phyloP scores from a whole-genome alignment of 345 rosid species.

The Citrus reticulata region DNA sequence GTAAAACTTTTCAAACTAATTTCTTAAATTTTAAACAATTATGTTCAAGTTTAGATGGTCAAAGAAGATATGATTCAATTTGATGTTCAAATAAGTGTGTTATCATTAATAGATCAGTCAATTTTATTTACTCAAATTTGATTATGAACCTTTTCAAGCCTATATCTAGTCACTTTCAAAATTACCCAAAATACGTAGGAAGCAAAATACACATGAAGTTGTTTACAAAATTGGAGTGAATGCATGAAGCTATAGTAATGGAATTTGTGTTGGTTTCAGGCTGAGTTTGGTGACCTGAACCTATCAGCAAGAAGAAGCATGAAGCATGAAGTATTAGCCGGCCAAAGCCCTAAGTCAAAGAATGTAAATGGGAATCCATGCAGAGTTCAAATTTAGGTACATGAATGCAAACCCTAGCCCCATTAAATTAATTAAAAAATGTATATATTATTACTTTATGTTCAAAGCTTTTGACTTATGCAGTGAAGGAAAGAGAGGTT shows the following conservation, averaged over 20 bases:
- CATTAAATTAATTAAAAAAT: neutral
- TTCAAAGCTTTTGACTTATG: neutral
- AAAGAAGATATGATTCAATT: neutral
- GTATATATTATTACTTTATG: no score
- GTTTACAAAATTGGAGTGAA: neutral
- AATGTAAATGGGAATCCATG: constrained; percentile 19
- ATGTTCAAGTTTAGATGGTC: neutral
- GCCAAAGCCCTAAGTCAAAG: constrained; percentile 10
- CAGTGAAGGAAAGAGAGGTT: neutral
- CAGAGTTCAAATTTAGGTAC: constrained; percentile 8
- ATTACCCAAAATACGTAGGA: neutral
- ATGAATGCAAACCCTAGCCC: constrained; percentile 12
- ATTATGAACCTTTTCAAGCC: neutral
- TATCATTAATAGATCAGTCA: neutral
- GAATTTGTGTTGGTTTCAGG: neutral
- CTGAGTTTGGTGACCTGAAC: constrained; percentile 14
- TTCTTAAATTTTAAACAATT: no score
- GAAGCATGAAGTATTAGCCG: neutral
- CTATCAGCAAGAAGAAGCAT: neutral
- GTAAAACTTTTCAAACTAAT: no score
- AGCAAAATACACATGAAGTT: neutral
- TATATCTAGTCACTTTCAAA: neutral
- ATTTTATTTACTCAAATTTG: neutral
- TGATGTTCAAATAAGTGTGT: neutral
- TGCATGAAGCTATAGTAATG: neutral